Evolutionary conservation across 1,284 basidiomycete species (phyloP), one percentile per base, ranked within the genome.

Genomic region (Sporisorium sorghi): DNA sequence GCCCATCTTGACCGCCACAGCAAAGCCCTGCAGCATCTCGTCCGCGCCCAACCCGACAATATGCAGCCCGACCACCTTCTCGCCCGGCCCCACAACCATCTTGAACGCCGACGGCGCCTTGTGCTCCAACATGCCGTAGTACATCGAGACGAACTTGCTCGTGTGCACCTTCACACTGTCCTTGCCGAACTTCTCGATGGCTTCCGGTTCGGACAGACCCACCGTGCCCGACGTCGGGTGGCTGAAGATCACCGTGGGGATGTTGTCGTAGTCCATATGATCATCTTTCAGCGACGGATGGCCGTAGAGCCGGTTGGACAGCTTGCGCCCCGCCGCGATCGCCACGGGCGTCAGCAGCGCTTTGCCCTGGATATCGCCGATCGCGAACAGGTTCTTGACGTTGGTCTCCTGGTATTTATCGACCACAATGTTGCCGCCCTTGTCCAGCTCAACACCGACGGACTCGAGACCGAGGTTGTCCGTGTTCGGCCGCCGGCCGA

Each of bases 291-390:
- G 94, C 85, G 92, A 87, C 57, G 90, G 88, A 0, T 90, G 90
- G 11, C 96, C 97, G 83, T 93, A 99, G 55, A 99, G 86, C 53
- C 97, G 88, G 87, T 98, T 99, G 52, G 91, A 89, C 40, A 98
- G 86, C 68, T 93, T 87, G 61, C 96, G 88, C 24, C 94, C 96
- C 6, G 97, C 97, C 50, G 96, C 96, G 69, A 99, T 97, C 23
- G 96, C 97, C 7, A 99, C 97, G n/a, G 97, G 96, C 0, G 96
- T 99, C 67, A 99, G 88, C 28, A 95, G 87, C 24, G 90, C 93
- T 86, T 96, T 95, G 67, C 96, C 96, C 73, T 90, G 89, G 15
- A 95, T 93, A 84, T 99, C 96, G 10, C 96, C 97, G 66, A 99
- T 91, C 5, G 94, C 90, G 56, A 89, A 91, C 75, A 99, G 87